Evolutionary conservation across 305 asterid species (phyloP), one percentile per base, ranked within the genome.

Genomic region (Fraxinus nigra): DNA sequence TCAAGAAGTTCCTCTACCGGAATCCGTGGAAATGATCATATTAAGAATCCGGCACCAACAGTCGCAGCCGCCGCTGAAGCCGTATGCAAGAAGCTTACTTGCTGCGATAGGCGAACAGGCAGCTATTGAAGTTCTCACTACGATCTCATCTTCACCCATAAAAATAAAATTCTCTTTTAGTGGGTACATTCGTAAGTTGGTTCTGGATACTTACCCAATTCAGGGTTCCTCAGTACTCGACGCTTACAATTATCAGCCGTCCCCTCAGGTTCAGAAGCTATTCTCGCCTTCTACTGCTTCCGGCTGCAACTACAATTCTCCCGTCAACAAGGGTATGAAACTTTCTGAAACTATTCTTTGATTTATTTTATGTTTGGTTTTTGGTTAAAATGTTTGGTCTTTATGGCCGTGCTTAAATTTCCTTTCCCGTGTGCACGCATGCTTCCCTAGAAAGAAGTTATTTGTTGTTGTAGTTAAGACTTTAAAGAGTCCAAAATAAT

Each of bases 121-220:
- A 18, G 34, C 72, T 7, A 65, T 65, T n/a, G 34, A 65, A 22
- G 35, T 65, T 65, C 72, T 65, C 34, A 65, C n/a, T 14, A 65
- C 0, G n/a, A 65, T 65, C 10, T 65, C 72, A 2, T 65, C 72
- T 26, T 22, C 16, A 65, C 7, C 16, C 1, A 24, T 24, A 24
- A 24, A 24, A 24, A 65, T 65, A 22, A 65, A 24, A 30, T 9
- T 24, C 72, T 10, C 72, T 24, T 65, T 65, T 10, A 9, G n/a
- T 65, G 72, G 72, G n/a, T 65, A 24, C 35, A 26, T 65, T 65
- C 72, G 72, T 65, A 65, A 22, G 72, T 65, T 65, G 72, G 72
- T 9, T 65, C 30, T 22, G 72, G n/a, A 22, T 3, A 10, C 34
- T 65, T 65, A 65, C 22, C 72, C 72, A 26, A 65, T 3, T 65